A percentile compares a stretch with the other conserved stretches of the same genome.
Conservation (phyloP, 306 rosid genomes). For the Rubus parviflorus region DNA sequence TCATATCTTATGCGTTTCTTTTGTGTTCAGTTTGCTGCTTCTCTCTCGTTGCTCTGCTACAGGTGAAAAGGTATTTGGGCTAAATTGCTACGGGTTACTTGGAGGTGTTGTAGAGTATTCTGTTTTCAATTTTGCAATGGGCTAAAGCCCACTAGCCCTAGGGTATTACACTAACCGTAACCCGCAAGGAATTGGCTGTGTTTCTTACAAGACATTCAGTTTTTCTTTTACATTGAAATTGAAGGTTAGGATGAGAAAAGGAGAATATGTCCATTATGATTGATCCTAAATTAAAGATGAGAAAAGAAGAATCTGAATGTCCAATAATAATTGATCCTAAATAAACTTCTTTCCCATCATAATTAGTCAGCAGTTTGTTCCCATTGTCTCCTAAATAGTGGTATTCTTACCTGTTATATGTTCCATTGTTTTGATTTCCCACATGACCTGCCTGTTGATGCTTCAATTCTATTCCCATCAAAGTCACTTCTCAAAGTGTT, state of each 20-base stretch:
- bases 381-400: slow-evolving; percentile 39
- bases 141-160: background rate
- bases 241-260: background rate
- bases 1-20: background rate
- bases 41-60: too few relatives aligned
- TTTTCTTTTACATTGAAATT: too few relatives aligned
- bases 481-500: background rate
- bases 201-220: too few relatives aligned
- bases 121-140: background rate
- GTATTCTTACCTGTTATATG: slow-evolving; percentile 26
- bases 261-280: background rate
- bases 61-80: background rate
- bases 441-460: slow-evolving; percentile 25
- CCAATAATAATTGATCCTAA: slow-evolving; percentile 8
- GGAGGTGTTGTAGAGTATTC: too few relatives aligned
- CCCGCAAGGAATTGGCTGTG: background rate
- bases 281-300: background rate
- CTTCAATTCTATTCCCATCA: slow-evolving; percentile 8
- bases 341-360: background rate
- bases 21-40: background rate
- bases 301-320: background rate
- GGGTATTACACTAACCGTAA: background rate
- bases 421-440: slow-evolving; percentile 30
- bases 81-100: too few relatives aligned
- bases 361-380: slow-evolving; percentile 27